Evolutionary conservation across 176 grass and related monocot genomes (phyloP), one percentile per base, ranked within the genome.

Genomic region (Hyparrhenia diplandra): DNA sequence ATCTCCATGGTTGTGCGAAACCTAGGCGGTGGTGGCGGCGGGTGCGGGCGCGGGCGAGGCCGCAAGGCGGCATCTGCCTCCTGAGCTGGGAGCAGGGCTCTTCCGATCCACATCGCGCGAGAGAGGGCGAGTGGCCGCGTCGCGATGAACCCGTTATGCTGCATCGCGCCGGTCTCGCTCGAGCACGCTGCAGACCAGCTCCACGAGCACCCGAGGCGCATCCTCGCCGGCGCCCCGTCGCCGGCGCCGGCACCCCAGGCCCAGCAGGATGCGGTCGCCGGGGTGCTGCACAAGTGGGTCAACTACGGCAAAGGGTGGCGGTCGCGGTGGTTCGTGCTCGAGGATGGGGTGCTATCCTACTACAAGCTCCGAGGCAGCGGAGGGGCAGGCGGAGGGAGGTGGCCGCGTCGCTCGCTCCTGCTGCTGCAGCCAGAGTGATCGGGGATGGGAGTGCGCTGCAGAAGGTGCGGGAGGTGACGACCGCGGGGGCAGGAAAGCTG

Each of bases 281-380:
- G 95, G 64, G 84, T 97, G 74, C 83, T 97, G 54, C 91, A 94
- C 80, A 97, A 97, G 88, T 97, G 92, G 95, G 95, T 97, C 77
- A 97, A 97, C 85, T 97, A 94, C 57, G 95, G 95, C 52, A 94
- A 92, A 59, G 95, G 95, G 52, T 97, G 95, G 95, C 81, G 90
- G 77, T 87, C 86, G 41, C 80, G 95, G 73, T 94, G 88, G 90
- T 94, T 97, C 83, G 85, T 97, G 67, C 83, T 97, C 34, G 83
- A 97, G 80, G 95, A 90, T 20, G 92, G 95, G 57, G 95, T 97
- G 25, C 55, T 97, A 37, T 94, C 95, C 36, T 97, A 97, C 80
- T 97, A 94, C 62, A 97, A 97, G 83, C 81, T 97, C 31, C 92
- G 94, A 49, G 46, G 85, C 74, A 69, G 91, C 82, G 69, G 83